These are phyloP conservation scores for Arbutus unedo DNA, from an alignment of 148 eudicot species.

Conservation along the genomic window DNA sequence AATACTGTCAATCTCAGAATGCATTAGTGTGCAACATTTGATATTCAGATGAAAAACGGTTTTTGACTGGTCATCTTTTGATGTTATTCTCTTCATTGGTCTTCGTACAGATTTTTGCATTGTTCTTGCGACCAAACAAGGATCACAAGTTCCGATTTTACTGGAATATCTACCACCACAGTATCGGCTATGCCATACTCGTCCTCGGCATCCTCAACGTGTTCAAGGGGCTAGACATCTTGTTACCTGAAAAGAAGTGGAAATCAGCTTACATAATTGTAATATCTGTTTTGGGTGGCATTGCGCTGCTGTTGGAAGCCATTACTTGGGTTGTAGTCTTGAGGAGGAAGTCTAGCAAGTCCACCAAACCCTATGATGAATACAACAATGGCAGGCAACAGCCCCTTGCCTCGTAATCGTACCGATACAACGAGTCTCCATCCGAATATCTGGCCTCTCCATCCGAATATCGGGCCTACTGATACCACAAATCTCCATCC, in stretches of 20 bases:
- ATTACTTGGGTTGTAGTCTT: constrained; percentile 69
- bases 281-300: constrained; percentile 49
- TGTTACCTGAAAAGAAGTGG: constrained; percentile 76
- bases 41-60: not conserved
- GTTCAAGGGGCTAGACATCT: constrained; percentile 79
- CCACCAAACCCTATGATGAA: constrained; percentile 70
- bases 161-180: constrained; percentile 89
- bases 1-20: not conserved
- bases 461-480: not conserved
- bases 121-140: constrained; percentile 79
- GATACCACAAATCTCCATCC: not conserved
- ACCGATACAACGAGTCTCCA: not conserved
- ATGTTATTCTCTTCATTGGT: not conserved
- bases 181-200: constrained; percentile 66
- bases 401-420: constrained; percentile 19
- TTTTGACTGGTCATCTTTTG: not conserved
- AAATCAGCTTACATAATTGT: constrained; percentile 51
- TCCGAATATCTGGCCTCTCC: not conserved
- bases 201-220: constrained; percentile 77
- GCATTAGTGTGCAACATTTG: not conserved
- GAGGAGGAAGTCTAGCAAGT: constrained; percentile 50
- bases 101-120: constrained; percentile 59
- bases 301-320: constrained; percentile 63
- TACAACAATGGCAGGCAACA: constrained; percentile 33
- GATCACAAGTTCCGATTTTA: constrained; percentile 79